These are phyloP conservation scores for Leishmania mexicana DNA, from an alignment of 208 protist genomes.

Conservation along the genomic window DNA sequence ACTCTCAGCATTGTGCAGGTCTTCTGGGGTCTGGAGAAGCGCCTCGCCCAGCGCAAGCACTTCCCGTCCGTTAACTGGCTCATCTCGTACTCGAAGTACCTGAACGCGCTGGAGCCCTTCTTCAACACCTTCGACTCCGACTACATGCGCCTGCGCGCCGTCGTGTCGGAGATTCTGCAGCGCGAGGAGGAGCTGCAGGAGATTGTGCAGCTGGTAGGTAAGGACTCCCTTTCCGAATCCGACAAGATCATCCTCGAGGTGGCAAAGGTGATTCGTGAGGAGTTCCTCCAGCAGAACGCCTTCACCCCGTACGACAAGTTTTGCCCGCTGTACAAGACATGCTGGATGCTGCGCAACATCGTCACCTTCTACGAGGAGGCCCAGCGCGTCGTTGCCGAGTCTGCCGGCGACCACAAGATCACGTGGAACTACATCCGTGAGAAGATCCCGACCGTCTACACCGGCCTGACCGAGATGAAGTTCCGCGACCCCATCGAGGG, in stretches of 20 bases:
- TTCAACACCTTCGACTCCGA: constrained; percentile 97
- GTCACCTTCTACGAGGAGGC: constrained; percentile 97
- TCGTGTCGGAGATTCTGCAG: constrained; percentile 97
- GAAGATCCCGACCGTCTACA: constrained; percentile 87
- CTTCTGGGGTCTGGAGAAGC: constrained; percentile 99
- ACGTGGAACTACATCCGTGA: constrained; percentile 96
- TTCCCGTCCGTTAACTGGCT: constrained; percentile 99
- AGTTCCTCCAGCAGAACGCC: constrained; percentile 99
- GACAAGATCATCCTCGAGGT: constrained; percentile 99
- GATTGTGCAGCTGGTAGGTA: constrained; percentile 99
- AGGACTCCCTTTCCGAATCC: constrained; percentile 99
- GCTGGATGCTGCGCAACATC: constrained; percentile 98
- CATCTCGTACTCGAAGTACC: constrained; percentile 99
- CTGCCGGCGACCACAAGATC: constrained; percentile 94
- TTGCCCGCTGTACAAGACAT: constrained; percentile 99
- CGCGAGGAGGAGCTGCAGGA: constrained; percentile 99
- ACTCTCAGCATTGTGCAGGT: constrained; percentile 99
- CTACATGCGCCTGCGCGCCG: constrained; percentile 95
- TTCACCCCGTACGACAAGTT: constrained; percentile 98
- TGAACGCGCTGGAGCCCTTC: constrained; percentile 96
- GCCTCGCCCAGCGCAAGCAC: constrained; percentile 99
- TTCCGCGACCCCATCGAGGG: constrained; percentile 90
- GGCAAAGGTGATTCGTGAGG: constrained; percentile 99
- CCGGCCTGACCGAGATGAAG: constrained; percentile 91
- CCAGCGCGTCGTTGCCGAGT: constrained; percentile 90